A percentile compares a stretch with the other conserved stretches of the same genome.
Conservation (phyloP, 345 rosid species). For the Corymbia maculata region DNA sequence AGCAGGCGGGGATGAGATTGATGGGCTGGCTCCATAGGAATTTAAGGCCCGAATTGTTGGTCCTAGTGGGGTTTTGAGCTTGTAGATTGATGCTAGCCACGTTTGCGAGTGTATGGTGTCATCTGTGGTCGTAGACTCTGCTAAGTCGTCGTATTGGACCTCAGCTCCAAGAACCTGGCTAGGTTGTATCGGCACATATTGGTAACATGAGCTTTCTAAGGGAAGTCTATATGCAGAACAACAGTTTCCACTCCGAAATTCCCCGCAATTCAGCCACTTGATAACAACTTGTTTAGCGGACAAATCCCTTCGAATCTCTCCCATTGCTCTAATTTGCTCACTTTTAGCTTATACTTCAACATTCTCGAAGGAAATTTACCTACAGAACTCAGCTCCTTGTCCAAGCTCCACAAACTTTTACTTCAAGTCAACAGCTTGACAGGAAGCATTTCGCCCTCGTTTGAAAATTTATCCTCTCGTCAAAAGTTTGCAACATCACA, state of each 20-base stretch:
- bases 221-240: background rate
- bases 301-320: background rate
- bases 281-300: background rate
- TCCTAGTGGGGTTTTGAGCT: background rate
- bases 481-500: fast-evolving
- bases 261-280: background rate
- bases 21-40: background rate
- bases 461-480: background rate
- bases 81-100: background rate
- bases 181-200: background rate
- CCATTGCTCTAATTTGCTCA: background rate
- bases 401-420: background rate
- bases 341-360: background rate
- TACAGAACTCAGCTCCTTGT: background rate
- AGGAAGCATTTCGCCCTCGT: fast-evolving
- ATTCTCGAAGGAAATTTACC: background rate
- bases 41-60: background rate
- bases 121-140: background rate
- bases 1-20: fast-evolving
- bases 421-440: background rate
- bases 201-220: background rate
- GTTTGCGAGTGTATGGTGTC: background rate
- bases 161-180: fast-evolving
- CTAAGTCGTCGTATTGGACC: background rate
- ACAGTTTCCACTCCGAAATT: fast-evolving